Evolutionary conservation across 2,329 filamentous ascomycete species (phyloP), one percentile per base, ranked within the genome.

Genomic region (Fusarium bulbicola): DNA sequence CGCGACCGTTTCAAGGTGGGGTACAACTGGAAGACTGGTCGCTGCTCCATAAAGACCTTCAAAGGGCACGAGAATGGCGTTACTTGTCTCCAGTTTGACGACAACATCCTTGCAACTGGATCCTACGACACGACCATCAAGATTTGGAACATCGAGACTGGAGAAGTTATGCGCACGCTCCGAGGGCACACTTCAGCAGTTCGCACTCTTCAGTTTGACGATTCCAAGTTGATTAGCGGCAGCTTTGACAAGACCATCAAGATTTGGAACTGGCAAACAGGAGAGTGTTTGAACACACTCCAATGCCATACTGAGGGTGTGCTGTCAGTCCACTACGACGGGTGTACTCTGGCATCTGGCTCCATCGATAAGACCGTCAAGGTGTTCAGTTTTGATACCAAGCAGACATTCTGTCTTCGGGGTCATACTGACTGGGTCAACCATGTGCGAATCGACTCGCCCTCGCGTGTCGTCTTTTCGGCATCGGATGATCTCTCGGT

Each of bases 381-480:
- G 80, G 92, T 99, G 50, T 98, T 95, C 89, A 95, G 97, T 81
- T 96, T 97, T 78, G 89, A 93, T 77, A 93, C 93, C 66, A 94
- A 94, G 80, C 91, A 93, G 59, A 93, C 92, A 0, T 97, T 92
- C 75, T 88, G 90, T 58, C 86, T 99, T 18, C 91, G 92, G 30
- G 95, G 95, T 14, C 96, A 99, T 80, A 90, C 87, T 1, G 95
- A 98, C 81, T 98, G 95, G 93, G 95, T 99, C 77, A 99, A 99
- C 82, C 92, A 93, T n/a, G 95, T 98, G 37, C 92, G 92, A 74
- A 90, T 99, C 42, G 95, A 99, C 80, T 88, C 91, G 0, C 84
- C 88, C 4, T 97, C 94, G 15, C 91, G 94, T 20, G 98, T 95
- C 1, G 88, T 98, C 7, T 92, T 98, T 78, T 97, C 95, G 0